A percentile compares a stretch with the other conserved stretches of the same genome.
Conservation (phyloP, 176 grass and related monocot species). For the barley (Hordeum vulgare) region DNA sequence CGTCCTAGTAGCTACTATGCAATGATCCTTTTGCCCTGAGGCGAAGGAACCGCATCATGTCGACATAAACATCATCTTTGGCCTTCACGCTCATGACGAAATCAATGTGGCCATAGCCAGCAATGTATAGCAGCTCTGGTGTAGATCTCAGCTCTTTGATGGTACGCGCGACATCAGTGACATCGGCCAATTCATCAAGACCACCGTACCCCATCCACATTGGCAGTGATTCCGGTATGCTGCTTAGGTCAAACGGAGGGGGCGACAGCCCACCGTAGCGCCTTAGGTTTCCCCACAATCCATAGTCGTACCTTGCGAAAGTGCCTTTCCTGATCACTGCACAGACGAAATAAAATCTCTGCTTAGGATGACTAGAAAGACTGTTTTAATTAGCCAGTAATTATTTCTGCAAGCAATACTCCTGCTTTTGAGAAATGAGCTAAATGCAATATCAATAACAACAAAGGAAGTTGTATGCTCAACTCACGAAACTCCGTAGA, state of each 20-base stretch:
- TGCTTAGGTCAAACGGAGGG: conserved; percentile 50
- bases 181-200: conserved; percentile 71
- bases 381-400: neutral
- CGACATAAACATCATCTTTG: conserved; percentile 64
- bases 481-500: neutral
- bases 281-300: conserved; percentile 53
- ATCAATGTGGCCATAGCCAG: conserved; percentile 79
- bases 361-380: neutral
- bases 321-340: conserved; percentile 91
- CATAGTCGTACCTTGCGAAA: conserved; percentile 85
- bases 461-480: no score
- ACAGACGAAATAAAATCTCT: neutral
- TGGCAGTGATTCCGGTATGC: conserved; percentile 62
- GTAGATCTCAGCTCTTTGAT: conserved; percentile 51
- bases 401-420: neutral
- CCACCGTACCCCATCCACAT: conserved; percentile 90
- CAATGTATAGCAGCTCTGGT: conserved; percentile 62
- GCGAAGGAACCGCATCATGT: conserved; percentile 68
- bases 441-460: neutral
- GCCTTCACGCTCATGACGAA: conserved; percentile 59
- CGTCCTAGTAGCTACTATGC: conserved; percentile 54
- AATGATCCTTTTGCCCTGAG: conserved; percentile 37
- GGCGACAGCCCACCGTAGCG: conserved; percentile 40
- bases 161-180: conserved; percentile 57
- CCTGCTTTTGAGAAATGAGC: neutral